phyloP scores from a whole-genome alignment of 2,329 filamentous ascomycete genomes.

The Cercospora zeina region DNA sequence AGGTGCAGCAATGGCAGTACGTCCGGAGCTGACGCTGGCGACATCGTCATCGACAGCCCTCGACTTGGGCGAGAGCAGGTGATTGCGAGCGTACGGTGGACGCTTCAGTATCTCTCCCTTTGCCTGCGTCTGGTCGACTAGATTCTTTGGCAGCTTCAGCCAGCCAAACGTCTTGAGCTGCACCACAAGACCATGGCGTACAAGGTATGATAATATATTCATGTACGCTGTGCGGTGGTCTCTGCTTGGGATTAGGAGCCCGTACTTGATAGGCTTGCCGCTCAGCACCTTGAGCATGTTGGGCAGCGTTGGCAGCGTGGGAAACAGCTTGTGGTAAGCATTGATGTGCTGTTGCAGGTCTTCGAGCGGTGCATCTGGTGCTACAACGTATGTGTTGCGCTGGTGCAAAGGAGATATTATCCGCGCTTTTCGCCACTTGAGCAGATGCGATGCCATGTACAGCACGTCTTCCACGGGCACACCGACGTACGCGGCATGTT shows the following conservation, averaged over 20 bases:
- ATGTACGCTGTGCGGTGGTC: slow-evolving; percentile 86
- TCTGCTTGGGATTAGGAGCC: slow-evolving; percentile 79
- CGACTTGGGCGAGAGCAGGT: slow-evolving; percentile 33
- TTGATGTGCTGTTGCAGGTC: slow-evolving; percentile 68
- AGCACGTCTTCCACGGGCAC: slow-evolving; percentile 80
- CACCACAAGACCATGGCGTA: slow-evolving; percentile 90
- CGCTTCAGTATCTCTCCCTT: slow-evolving; percentile 12
- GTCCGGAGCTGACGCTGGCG: slow-evolving; percentile 33
- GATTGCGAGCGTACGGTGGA: slow-evolving; percentile 19
- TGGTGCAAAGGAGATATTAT: slow-evolving; percentile 88
- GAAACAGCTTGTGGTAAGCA: slow-evolving; percentile 76
- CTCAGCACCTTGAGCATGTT: slow-evolving; percentile 86
- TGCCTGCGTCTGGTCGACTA: slow-evolving; percentile 44
- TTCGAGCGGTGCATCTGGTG: slow-evolving; percentile 79
- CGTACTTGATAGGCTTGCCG: slow-evolving; percentile 77
- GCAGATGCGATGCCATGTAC: slow-evolving; percentile 85
- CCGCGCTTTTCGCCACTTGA: slow-evolving; percentile 92
- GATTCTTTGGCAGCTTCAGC: slow-evolving; percentile 66
- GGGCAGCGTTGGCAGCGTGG: slow-evolving; percentile 76
- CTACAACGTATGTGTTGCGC: slow-evolving; percentile 86
- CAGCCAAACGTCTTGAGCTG: slow-evolving; percentile 90
- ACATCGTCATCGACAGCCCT: slow-evolving; percentile 33
- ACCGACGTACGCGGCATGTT: slow-evolving; percentile 68
- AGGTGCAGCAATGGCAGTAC: slow-evolving; percentile 29
- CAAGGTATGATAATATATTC: slow-evolving; percentile 87